Evolutionary conservation across 129 eudicot species (phyloP).

Genomic region (Centaurea solstitialis): DNA sequence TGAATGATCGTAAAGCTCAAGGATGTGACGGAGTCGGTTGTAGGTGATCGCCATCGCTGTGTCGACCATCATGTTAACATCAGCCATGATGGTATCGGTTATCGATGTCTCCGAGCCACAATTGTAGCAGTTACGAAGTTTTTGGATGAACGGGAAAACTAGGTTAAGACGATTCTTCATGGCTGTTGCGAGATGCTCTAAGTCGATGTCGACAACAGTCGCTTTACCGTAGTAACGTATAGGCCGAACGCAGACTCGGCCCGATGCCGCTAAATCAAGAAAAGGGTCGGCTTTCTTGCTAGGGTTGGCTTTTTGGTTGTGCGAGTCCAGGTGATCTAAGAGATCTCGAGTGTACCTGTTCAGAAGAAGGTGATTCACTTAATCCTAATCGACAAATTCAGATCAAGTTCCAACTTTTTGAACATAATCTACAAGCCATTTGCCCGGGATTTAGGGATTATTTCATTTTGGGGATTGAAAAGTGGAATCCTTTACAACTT

Average conservation of each 20-base stretch:
- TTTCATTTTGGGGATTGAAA: not conserved
- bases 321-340: not conserved
- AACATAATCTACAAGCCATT: not conserved
- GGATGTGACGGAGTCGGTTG: constrained; percentile 35
- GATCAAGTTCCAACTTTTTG: not conserved
- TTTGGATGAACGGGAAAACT: constrained; percentile 18
- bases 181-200: constrained; percentile 34
- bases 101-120: not conserved
- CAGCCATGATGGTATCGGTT: constrained; percentile 25
- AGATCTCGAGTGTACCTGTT: constrained; percentile 19
- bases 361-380: constrained; percentile 23
- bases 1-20: constrained; percentile 2
- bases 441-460: not conserved
- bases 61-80: constrained; percentile 33
- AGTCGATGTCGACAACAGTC: constrained; percentile 18
- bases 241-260: not conserved
- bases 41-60: constrained; percentile 31
- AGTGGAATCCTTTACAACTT: not conserved
- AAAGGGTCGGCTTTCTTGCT: not conserved
- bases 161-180: constrained; percentile 31
- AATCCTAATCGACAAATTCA: constrained; percentile 5
- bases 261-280: not conserved
- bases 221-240: not conserved
- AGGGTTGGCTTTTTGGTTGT: constrained; percentile 4
- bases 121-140: constrained; percentile 19